Evolutionary conservation across 2,329 filamentous ascomycete genomes (phyloP).

Genomic region (Sarocladiaceae sp.): DNA sequence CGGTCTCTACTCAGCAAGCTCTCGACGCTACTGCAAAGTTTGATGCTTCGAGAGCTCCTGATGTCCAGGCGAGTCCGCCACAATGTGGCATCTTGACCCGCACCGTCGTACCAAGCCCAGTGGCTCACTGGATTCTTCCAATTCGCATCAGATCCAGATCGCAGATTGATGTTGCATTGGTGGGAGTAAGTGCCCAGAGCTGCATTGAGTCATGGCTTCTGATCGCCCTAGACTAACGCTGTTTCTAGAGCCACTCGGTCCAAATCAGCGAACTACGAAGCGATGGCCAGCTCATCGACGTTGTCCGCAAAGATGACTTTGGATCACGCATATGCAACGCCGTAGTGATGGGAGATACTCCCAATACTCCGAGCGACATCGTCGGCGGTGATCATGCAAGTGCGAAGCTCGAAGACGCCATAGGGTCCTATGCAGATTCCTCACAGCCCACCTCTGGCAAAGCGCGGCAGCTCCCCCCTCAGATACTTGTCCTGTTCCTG

Average conservation of each 20-base stretch:
- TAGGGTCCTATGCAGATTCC: background rate
- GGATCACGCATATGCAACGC: conserved; percentile 73
- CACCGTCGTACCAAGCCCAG: conserved; percentile 70
- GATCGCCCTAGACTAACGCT: background rate
- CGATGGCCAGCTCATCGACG: conserved; percentile 64
- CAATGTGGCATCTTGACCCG: conserved; percentile 68
- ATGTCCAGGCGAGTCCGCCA: background rate
- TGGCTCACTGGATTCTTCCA: conserved; percentile 70
- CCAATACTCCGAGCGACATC: conserved; percentile 24
- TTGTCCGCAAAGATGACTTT: conserved; percentile 76
- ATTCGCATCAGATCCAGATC: conserved; percentile 65
- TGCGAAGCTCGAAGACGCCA: conserved; percentile 32
- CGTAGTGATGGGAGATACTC: conserved; percentile 58
- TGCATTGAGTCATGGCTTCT: background rate
- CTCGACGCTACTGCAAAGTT: conserved; percentile 21
- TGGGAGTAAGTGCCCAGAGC: conserved; percentile 55
- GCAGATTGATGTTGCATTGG: conserved; percentile 77
- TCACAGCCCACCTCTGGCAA: background rate
- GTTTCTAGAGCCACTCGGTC: conserved; percentile 62
- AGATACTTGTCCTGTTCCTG: conserved; percentile 72
- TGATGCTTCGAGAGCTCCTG: conserved; percentile 22
- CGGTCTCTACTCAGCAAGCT: conserved; percentile 21
- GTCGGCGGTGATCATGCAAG: conserved; percentile 16
- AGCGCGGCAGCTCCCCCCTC: conserved; percentile 53
- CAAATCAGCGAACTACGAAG: conserved; percentile 69